These are phyloP conservation scores for Glycine latifolia DNA, from an alignment of 306 rosid genomes.

Conservation along the genomic window DNA sequence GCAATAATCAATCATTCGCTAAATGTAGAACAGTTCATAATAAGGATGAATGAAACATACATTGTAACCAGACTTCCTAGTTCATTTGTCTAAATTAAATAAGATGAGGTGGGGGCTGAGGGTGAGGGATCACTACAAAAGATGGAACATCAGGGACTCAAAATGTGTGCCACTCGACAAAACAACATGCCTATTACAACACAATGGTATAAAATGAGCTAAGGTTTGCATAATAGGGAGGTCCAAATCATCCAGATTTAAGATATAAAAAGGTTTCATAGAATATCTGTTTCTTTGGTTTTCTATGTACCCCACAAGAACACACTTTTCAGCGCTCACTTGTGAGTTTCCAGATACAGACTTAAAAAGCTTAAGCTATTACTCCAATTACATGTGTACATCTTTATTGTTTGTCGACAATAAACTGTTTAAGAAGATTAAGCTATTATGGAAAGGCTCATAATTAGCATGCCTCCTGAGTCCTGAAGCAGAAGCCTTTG, in stretches of 20 bases:
- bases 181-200: background rate
- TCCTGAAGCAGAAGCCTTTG: too few species aligned
- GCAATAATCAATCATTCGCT: constrained; percentile 5
- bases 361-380: too few species aligned
- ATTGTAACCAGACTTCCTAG: background rate
- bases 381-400: too few species aligned
- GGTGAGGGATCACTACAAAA: background rate
- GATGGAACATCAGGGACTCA: background rate
- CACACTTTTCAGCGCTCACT: background rate
- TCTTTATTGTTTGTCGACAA: too few species aligned
- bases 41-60: background rate
- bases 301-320: background rate
- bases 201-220: background rate
- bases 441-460: too few species aligned
- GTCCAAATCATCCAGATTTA: background rate
- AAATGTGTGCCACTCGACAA: background rate
- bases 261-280: background rate
- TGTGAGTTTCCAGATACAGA: background rate
- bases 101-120: background rate
- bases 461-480: too few species aligned
- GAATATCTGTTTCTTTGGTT: background rate
- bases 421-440: too few species aligned
- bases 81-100: background rate
- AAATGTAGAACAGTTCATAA: background rate
- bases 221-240: background rate